These are phyloP conservation scores for Coniochaeta sp. DNA, from an alignment of 2,329 filamentous ascomycete genomes.

Conservation along the genomic window DNA sequence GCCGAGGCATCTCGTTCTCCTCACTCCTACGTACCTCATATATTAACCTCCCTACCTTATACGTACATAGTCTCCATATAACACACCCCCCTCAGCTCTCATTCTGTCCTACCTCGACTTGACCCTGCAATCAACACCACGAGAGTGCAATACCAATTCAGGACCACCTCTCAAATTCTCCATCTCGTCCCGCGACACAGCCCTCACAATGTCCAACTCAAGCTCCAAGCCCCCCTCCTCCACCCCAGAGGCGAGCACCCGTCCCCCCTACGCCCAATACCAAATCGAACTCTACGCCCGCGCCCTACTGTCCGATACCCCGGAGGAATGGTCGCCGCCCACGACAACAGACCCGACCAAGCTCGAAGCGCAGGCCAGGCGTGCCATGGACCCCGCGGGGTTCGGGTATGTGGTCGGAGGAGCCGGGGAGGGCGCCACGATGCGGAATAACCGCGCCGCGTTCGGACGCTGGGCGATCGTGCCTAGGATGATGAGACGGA, in stretches of 20 bases:
- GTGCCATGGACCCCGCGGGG: constrained; percentile 32
- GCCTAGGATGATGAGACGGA: constrained; percentile 41
- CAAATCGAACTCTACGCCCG: constrained; percentile 37
- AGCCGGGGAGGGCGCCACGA: constrained; percentile 53
- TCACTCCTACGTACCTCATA: too few species aligned
- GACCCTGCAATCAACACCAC: too few species aligned
- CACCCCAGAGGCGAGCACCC: neutral
- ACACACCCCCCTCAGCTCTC: too few species aligned
- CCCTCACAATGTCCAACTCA: neutral
- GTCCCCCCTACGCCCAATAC: constrained; percentile 17
- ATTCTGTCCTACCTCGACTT: too few species aligned
- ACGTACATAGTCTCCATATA: too few species aligned
- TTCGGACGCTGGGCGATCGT: constrained; percentile 47
- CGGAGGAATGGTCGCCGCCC: constrained; percentile 30
- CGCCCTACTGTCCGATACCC: constrained; percentile 42
- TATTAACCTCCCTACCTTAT: too few species aligned
- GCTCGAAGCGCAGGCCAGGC: constrained; percentile 46
- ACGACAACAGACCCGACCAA: constrained; percentile 53
- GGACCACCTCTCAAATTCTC: too few species aligned
- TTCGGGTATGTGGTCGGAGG: constrained; percentile 58
- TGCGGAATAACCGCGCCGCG: constrained; percentile 51
- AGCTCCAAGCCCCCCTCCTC: neutral
- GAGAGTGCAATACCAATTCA: too few species aligned
- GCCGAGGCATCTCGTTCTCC: neutral
- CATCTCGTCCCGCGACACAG: neutral